Conservation (phyloP, 2,329 filamentous ascomycete species). For the Stagonosporopsis tanaceti region DNA sequence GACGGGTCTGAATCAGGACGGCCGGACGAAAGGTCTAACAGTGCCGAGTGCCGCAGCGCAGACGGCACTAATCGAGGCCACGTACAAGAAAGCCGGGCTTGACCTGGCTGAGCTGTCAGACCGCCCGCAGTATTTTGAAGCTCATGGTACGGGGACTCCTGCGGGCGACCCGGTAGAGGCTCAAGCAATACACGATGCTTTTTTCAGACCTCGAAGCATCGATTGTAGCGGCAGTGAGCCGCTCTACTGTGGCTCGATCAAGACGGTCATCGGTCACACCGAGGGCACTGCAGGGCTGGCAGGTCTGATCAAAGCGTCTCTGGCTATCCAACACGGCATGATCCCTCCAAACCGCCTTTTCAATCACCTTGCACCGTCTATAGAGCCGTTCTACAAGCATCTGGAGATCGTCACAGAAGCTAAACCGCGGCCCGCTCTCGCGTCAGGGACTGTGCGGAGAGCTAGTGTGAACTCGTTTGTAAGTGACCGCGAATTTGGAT, state of each 20-base stretch:
- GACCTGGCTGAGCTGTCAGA: slow-evolving; percentile 28
- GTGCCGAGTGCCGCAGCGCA: slow-evolving; percentile 57
- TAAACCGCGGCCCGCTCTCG: slow-evolving; percentile 21
- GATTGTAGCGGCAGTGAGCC: not conserved
- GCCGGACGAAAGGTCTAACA: slow-evolving; percentile 51
- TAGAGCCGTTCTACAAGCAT: slow-evolving; percentile 32
- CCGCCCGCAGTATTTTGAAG: slow-evolving; percentile 47
- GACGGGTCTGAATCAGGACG: slow-evolving; percentile 51
- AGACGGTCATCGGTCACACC: slow-evolving; percentile 52
- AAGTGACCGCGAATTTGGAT: not conserved
- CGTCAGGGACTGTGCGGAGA: slow-evolving; percentile 10
- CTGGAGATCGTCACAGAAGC: slow-evolving; percentile 19
- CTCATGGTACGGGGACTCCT: slow-evolving; percentile 51
- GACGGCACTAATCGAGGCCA: slow-evolving; percentile 33
- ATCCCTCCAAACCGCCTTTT: slow-evolving; percentile 48
- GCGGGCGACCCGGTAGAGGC: slow-evolving; percentile 44
- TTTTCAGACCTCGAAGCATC: slow-evolving; percentile 10
- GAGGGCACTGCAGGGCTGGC: slow-evolving; percentile 50
- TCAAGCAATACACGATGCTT: slow-evolving; percentile 27
- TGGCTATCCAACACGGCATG: slow-evolving; percentile 33
- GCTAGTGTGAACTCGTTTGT: slow-evolving; percentile 30
- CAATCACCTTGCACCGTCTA: slow-evolving; percentile 39
- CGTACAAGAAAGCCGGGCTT: slow-evolving; percentile 50
- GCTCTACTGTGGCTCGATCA: slow-evolving; percentile 29
- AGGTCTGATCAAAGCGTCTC: slow-evolving; percentile 47